Percentiles rank a stretch among this genome's conserved stretches.
phyloP scores from a whole-genome alignment of 163 green algal genomes.

The Chloromonas sp. region DNA sequence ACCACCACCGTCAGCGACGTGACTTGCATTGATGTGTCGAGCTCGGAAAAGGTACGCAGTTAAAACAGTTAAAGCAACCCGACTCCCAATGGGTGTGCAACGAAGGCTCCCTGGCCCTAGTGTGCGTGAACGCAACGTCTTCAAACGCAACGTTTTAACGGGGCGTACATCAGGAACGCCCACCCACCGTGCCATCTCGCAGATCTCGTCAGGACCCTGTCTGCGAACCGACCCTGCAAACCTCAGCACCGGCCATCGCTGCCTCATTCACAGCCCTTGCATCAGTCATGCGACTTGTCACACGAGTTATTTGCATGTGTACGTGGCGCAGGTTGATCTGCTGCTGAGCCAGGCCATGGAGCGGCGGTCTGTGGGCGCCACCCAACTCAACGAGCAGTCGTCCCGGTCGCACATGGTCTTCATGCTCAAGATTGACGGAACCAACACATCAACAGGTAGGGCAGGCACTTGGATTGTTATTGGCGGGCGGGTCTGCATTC shows the following conservation, averaged over 20 bases:
- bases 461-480: constrained; percentile 9
- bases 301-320: background rate
- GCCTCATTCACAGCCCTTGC: too few relatives aligned
- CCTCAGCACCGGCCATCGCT: too few relatives aligned
- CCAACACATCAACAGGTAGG: constrained; percentile 61
- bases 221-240: too few relatives aligned
- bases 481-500: too few relatives aligned
- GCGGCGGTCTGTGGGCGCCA: constrained; percentile 73
- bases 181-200: too few relatives aligned
- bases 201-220: too few relatives aligned
- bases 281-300: too few relatives aligned
- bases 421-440: constrained; percentile 80
- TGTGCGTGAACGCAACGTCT: background rate
- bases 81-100: background rate
- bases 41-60: constrained; percentile 38
- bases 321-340: constrained; percentile 36
- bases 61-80: background rate
- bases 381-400: constrained; percentile 86
- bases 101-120: background rate
- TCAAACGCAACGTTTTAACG: too few relatives aligned
- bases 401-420: constrained; percentile 94
- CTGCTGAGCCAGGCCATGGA: constrained; percentile 77
- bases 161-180: too few relatives aligned
- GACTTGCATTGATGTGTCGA: constrained; percentile 73
- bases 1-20: constrained; percentile 77